Evolutionary conservation across 164 flowering plant species (phyloP).

Genomic region (Kalanchoe fedtschenkoi): DNA sequence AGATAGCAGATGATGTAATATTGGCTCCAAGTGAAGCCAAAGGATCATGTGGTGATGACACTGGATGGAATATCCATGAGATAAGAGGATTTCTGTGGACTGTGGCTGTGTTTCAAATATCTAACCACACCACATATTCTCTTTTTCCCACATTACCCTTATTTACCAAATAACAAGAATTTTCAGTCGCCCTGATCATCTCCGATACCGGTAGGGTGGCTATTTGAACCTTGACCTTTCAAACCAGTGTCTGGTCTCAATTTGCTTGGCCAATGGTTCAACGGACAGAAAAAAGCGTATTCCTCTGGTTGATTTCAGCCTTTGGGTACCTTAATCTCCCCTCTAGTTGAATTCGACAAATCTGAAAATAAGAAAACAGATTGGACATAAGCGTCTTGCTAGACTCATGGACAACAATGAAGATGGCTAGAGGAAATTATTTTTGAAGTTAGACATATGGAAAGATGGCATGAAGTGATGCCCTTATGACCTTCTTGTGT

Average conservation of each 20-base stretch:
- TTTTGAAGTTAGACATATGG: too few relatives aligned
- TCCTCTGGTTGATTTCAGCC: too few relatives aligned
- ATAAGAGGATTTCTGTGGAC: conserved; percentile 4
- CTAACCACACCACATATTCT: conserved; percentile 1
- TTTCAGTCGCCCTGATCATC: not conserved
- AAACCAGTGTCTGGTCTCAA: not conserved
- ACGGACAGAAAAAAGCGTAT: not conserved
- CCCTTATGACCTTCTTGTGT: too few relatives aligned
- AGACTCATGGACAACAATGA: too few relatives aligned
- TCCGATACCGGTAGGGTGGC: not conserved
- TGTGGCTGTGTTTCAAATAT: not conserved
- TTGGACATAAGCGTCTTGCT: too few relatives aligned
- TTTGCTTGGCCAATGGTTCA: not conserved
- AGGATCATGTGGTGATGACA: conserved; percentile 4
- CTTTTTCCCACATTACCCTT: not conserved
- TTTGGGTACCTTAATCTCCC: too few relatives aligned
- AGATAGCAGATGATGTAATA: conserved; percentile 1
- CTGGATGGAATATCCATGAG: not conserved
- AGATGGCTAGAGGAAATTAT: too few relatives aligned
- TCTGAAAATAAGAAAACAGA: too few relatives aligned
- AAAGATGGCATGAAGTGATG: too few relatives aligned
- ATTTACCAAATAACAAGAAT: not conserved
- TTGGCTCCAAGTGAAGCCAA: not conserved
- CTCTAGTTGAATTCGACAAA: too few relatives aligned
- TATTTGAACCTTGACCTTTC: not conserved